These are phyloP conservation scores for Didymella arachidicola DNA, from an alignment of 2,329 filamentous ascomycete species.

Conservation along the genomic window DNA sequence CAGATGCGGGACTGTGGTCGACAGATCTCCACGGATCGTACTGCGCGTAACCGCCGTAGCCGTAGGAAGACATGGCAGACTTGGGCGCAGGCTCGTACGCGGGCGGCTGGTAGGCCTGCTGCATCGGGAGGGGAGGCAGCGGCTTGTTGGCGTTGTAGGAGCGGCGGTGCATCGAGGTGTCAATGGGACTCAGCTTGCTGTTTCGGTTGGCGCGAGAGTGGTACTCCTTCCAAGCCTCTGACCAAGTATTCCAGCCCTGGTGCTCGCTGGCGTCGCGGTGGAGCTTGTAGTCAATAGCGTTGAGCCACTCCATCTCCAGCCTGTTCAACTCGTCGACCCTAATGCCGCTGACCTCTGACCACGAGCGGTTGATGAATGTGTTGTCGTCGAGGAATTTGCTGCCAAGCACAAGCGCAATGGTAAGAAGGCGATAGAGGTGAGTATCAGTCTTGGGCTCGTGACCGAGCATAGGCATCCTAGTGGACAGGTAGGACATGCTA, in stretches of 20 bases:
- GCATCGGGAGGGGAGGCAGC: constrained; percentile 49
- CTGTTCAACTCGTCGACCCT: constrained; percentile 82
- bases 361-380: constrained; percentile 96
- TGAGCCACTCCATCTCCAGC: constrained; percentile 87
- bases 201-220: constrained; percentile 54
- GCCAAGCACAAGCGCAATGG: constrained; percentile 81
- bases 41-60: constrained; percentile 43
- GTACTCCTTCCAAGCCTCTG: constrained; percentile 71
- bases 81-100: constrained; percentile 48
- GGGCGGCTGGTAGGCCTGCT: constrained; percentile 50
- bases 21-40: constrained; percentile 55
- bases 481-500: constrained; percentile 87
- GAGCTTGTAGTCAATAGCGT: constrained; percentile 81
- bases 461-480: constrained; percentile 79
- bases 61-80: constrained; percentile 50
- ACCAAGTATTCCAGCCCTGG: constrained; percentile 73
- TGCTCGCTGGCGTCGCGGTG: constrained; percentile 84
- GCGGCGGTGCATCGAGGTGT: constrained; percentile 68
- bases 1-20: constrained; percentile 61
- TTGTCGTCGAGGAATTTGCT: constrained; percentile 98
- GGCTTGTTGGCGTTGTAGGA: constrained; percentile 57
- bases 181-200: constrained; percentile 65
- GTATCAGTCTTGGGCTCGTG: constrained; percentile 61
- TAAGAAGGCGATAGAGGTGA: constrained; percentile 86
- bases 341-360: constrained; percentile 94